A percentile compares a stretch with the other conserved stretches of the same genome.
Conservation (phyloP, 2,329 filamentous ascomycete genomes). For the Neonectria ditissima region DNA sequence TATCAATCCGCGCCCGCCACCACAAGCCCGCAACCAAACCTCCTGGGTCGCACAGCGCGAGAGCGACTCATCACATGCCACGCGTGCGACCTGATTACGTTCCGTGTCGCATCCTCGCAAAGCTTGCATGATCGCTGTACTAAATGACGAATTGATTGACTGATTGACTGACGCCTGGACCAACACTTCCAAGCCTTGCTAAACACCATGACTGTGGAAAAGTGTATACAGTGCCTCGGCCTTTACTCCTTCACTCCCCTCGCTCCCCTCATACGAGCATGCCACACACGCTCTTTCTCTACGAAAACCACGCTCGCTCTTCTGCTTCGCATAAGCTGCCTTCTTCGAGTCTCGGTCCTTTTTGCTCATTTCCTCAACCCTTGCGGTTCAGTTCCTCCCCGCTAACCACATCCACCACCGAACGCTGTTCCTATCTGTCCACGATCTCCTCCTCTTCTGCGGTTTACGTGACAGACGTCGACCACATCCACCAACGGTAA, state of each 20-base stretch:
- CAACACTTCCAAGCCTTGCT: constrained; percentile 9
- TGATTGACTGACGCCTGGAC: neutral
- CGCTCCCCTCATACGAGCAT: neutral
- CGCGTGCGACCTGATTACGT: constrained; percentile 28
- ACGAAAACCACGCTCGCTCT: neutral
- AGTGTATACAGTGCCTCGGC: neutral
- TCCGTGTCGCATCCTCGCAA: constrained; percentile 21
- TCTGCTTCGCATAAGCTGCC: neutral
- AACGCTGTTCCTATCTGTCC: constrained; percentile 18
- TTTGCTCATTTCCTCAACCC: constrained; percentile 1
- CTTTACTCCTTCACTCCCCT: neutral
- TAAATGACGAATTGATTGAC: constrained; percentile 8
- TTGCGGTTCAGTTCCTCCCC: neutral
- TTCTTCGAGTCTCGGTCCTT: neutral
- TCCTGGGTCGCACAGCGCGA: constrained; percentile 33
- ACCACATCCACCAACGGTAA: constrained; percentile 16
- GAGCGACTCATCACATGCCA: constrained; percentile 43
- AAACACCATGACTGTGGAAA: constrained; percentile 5
- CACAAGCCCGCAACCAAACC: constrained; percentile 26
- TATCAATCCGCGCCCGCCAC: constrained; percentile 32
- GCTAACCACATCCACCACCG: constrained; percentile 22
- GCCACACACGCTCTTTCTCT: too few relatives aligned
- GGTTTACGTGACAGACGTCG: constrained; percentile 2
- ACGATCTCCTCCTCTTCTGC: constrained; percentile 11
- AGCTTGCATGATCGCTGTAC: constrained; percentile 22